Base-by-base conservation (phyloP, 139 green algal genomes). In the Chlorella sp. region DNA sequence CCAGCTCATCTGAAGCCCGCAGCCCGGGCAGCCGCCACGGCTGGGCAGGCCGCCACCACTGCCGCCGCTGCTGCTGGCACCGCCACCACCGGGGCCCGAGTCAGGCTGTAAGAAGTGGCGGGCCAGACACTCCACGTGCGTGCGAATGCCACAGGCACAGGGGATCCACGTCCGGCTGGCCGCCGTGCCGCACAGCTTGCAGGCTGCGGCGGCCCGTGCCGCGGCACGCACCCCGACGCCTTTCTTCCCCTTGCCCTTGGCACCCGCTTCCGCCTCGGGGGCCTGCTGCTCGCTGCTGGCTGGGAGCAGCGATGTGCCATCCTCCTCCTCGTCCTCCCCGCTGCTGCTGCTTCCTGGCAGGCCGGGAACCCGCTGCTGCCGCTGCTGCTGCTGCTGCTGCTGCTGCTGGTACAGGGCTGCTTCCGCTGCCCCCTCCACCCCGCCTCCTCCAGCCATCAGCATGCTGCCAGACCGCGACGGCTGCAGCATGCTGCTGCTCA, bases 91-190 rank as follows among this genome's bases (percentile, higher is more conserved):
- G 37, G n/a, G 48, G 84, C 53, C 76, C 53, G 30, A 37, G 28
- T 36, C 48, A 3, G 32, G 32, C 53, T 87, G 21, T 30, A 96
- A 61, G 39, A 93, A 91, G n/a, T 91, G 79, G n/a, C 90, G 48
- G 60, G 92, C 94, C 37, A 96, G 83, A 89, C 94, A 96, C 34
- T 94, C 92, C 21, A 94, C 68, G 71, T 96, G 94, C 24, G 71
- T 92, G 30, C 90, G 61, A 0, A n/a, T 40, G 22, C 66, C 75
- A 83, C 94, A 48, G 36, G 69, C 5, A 81, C 94, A 96, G 2
- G 34, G 61, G 37, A 92, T 75, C 91, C 92, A 95, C 2, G 91
- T 92, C 39, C 91, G 82, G 22, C 86, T 89, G 40, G 92, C 89
- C 15, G 88, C 79, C 24, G 88, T 42, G 30, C 81, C 80, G 77